Evolutionary conservation across 305 asterid genomes (phyloP), one percentile per base, ranked within the genome.

Genomic region (Ilex paraguariensis): DNA sequence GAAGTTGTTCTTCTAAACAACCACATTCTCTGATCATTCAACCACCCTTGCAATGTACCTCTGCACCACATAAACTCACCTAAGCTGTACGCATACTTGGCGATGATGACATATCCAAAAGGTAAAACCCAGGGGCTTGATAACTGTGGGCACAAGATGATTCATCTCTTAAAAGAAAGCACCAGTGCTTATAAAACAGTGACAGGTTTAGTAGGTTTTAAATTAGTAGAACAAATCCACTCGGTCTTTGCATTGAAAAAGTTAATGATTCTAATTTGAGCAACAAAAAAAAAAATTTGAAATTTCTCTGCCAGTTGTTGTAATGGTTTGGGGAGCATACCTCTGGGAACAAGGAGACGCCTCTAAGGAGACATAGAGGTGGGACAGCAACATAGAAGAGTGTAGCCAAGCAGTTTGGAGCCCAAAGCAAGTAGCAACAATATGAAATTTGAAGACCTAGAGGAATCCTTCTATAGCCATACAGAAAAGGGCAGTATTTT

Each of bases 1-100:
- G 98, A 80, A 63, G 72, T 82, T 16, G 82, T 59, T 73, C 98
- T 69, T 51, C 86, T 88, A 87, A 84, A 88, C 46, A 86, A 79
- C 98, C 98, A 91, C 4, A 88, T 88, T 59, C 96, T 74, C 70
- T 81, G 91, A 56, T 88, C 94, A 50, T 88, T 88, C 96, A 89
- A 88, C 95, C 91, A 91, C 13, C 91, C 95, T 53, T 73, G 30
- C 15, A 73, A 31, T 51, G 95, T 82, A 32, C 98, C 95, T 0
- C 86, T 91, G 0, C 77, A 70, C 66, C 74, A 67, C 1, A 81
- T 67, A 66, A 72, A 84, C 73, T 91, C 98, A 10, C 33, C 39
- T 4, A 70, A 61, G 61, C 90, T 84, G 39, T 70, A 66, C 4
- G 60, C 13, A 30, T 56, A 53, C 75, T 64, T 84, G 1, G 81